Base-by-base conservation (phyloP, 441 rosid species). In the Metrosideros polymorpha region DNA sequence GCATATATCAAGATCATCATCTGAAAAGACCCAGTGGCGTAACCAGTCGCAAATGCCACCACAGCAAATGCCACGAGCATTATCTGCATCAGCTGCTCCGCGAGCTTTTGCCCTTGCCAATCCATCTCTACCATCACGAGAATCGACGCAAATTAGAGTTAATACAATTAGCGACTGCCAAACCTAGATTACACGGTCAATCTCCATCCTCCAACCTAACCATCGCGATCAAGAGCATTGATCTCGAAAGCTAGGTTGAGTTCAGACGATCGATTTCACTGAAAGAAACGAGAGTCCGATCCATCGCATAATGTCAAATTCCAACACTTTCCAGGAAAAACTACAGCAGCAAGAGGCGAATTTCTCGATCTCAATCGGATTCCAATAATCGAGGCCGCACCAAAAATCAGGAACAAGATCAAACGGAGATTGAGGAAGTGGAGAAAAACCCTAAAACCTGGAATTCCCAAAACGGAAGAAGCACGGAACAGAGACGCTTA, bases 41-140 rank as follows among this genome's bases (percentile, higher is more conserved):
- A 94, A 25, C 99, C 98, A 0, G 89, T 83, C 30, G 87, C 88
- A 30, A 94, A 91, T 1, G 97, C 94, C 79, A 86, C 92, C 35
- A 90, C 93, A 10, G 96, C 97, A 3, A 91, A 94, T n/a, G 89
- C 94, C 89, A 97, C 50, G 24, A 97, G 92, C 93, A 95, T 13
- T 47, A 95, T 91, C 92, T 96, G 99, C 99, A 97, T 95, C 90
- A 95, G 87, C 89, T 93, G 97, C 96, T 97, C 99, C 25, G 97
- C 95, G 32, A 94, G 85, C 93, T 95, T 97, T 87, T 97, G 99
- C 35, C 99, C 99, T 93, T 97, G 96, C 99, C 99, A 97, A 92
- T 97, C 99, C 99, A 96, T 96, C 88, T 89, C 29, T 71, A 55
- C 29, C 5, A 22, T 43, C 55, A 82, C 82, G 54, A 18, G 27